These are phyloP conservation scores for Peronospora belbahrii DNA, from an alignment of 352 stramenopile genomes.

Conservation along the genomic window DNA sequence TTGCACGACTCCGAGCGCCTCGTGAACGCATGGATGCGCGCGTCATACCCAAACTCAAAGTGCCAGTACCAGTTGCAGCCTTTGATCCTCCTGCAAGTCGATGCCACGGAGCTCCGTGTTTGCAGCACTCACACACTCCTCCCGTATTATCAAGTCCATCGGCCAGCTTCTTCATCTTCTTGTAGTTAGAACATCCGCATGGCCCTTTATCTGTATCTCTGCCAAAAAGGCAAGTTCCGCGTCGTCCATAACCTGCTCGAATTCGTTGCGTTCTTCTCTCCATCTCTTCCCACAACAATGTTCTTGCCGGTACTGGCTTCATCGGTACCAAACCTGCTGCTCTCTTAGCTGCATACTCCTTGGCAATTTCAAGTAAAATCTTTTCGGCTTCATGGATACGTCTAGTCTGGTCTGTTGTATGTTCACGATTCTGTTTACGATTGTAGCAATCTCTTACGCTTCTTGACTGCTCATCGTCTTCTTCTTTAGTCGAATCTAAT, in stretches of 20 bases:
- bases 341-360: conserved; percentile 74
- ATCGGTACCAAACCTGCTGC: conserved; percentile 64
- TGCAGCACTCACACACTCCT: conserved; percentile 61
- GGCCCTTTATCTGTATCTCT: conserved; percentile 27
- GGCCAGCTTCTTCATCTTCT: conserved; percentile 32
- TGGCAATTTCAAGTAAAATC: conserved; percentile 67
- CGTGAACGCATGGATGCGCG: conserved; percentile 14
- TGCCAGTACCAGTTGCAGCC: conserved; percentile 16
- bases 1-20: conserved; percentile 22
- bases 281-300: conserved; percentile 77
- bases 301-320: conserved; percentile 59
- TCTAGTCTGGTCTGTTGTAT: conserved; percentile 13
- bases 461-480: conserved; percentile 21
- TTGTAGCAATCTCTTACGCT: conserved; percentile 6
- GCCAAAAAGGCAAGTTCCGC: conserved; percentile 65
- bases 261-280: conserved; percentile 34
- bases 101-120: conserved; percentile 66
- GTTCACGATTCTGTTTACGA: conserved; percentile 2
- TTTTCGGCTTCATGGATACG: conserved; percentile 55
- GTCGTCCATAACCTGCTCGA: conserved; percentile 24
- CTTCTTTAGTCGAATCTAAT: conserved; percentile 17
- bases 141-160: conserved; percentile 40
- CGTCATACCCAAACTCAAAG: conserved; percentile 3
- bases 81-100: conserved; percentile 45
- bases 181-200: conserved; percentile 59